Evolutionary conservation across 768 basidiomycete species (phyloP).

Genomic region (Lactarius trivialis): DNA sequence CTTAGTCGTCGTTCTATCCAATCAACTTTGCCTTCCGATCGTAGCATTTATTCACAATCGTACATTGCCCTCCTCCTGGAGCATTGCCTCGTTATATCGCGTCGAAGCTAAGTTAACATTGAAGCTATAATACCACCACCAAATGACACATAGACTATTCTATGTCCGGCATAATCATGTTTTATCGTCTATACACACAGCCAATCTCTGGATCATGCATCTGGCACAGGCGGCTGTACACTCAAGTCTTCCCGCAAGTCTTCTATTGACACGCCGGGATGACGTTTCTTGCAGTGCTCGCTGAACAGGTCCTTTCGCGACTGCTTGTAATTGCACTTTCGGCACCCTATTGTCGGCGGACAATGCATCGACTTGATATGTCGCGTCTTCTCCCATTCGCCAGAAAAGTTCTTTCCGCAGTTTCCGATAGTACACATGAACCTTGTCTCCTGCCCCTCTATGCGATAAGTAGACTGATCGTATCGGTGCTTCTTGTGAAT

Average conservation of each 20-base stretch:
- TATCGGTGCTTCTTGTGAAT: background rate
- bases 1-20: background rate
- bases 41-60: background rate
- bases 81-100: background rate
- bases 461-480: background rate
- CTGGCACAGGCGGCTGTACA: background rate
- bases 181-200: background rate
- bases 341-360: slow-evolving; percentile 16
- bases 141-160: background rate
- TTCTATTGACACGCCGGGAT: slow-evolving; percentile 1
- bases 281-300: slow-evolving; percentile 19
- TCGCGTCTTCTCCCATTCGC: slow-evolving; percentile 16
- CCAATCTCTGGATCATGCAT: background rate
- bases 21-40: background rate
- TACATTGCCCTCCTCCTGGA: background rate
- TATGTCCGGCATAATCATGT: background rate
- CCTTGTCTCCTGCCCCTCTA: background rate
- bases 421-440: background rate
- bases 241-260: slow-evolving; percentile 5
- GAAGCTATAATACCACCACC: background rate
- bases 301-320: slow-evolving; percentile 17
- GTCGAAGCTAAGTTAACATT: background rate
- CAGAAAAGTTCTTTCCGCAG: slow-evolving; percentile 14
- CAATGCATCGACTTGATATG: slow-evolving; percentile 14
- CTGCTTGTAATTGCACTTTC: slow-evolving; percentile 16